Evolutionary conservation across 2,329 filamentous ascomycete species (phyloP), one percentile per base, ranked within the genome.

Genomic region (Fusarium setosum): DNA sequence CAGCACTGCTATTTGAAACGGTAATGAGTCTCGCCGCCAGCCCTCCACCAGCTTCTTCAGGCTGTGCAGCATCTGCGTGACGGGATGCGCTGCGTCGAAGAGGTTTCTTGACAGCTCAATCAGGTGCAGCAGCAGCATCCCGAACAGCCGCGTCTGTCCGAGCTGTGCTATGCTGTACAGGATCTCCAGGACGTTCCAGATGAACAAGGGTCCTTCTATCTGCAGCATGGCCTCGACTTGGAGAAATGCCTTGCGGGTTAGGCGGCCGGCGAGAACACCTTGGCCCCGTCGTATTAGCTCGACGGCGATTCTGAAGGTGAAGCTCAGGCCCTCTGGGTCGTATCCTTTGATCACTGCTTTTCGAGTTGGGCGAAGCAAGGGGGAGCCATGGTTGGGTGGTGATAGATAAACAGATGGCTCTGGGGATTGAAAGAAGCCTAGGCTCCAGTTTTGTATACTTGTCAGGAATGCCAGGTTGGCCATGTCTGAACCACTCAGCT

Each of bases 161-260:
- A 45, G 40, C 1, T 31, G 48, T 4, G 50, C 61, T 37, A 64
- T 55, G 18, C 37, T 40, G 31, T 59, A 38, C 23, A 63, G 41
- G 6, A 64, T 59, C 41, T 64, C 61, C 11, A 64, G 4, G 3
- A 63, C 29, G 12, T 64, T 64, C 61, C 61, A 64, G 2, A 64
- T 63, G 15, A 64, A 64, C 7, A 64, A 13, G 10, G 61, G 61
- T 6, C 48, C 59, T 5, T 64, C 61, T 5, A 51, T 23, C 1
- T 64, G 34, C 0, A 63, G 29, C 49, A 64, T 59, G 0, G 61
- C 23, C 7, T 64, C 61, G 0, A 64, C 17, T 2, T 63, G 48
- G 2, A 64, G 38, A 11, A 64, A 64, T 2, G 59, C 48, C 4
- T 51, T 63, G 1, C 61, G 32, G 2, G 59, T 59, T 7, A 64